Conservation (phyloP, 73 alveolate species). For the Tetrahymena elliotti region DNA sequence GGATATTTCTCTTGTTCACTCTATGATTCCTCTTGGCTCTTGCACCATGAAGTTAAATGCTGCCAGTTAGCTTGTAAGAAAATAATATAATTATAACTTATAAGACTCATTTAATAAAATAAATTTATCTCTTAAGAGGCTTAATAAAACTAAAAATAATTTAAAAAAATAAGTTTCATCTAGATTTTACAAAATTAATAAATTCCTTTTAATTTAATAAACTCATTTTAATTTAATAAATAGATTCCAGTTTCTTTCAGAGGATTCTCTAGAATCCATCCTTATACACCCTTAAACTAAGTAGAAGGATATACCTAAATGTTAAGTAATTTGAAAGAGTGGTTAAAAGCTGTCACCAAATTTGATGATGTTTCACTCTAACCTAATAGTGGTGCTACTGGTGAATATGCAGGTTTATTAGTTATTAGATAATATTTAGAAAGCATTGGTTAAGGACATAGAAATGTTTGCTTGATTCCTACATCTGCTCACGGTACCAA, state of each 20-base stretch:
- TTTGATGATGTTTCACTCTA: conserved; percentile 79
- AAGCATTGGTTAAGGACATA: conserved; percentile 56
- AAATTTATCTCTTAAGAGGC: too few species aligned
- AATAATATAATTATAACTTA: background rate
- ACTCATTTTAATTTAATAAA: background rate
- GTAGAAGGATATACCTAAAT: conserved; percentile 72
- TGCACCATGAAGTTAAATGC: conserved; percentile 96
- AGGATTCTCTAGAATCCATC: conserved; percentile 79
- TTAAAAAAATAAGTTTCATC: too few species aligned
- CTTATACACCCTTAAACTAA: conserved; percentile 77
- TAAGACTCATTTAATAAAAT: background rate
- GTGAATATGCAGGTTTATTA: conserved; percentile 89
- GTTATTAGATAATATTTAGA: conserved; percentile 75
- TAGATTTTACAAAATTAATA: too few species aligned
- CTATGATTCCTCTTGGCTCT: conserved; percentile 85
- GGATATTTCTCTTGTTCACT: conserved; percentile 58
- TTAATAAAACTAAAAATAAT: too few species aligned
- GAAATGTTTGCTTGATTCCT: conserved; percentile 89
- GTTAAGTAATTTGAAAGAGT: conserved; percentile 51
- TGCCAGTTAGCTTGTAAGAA: conserved; percentile 34
- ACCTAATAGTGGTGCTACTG: conserved; percentile 88
- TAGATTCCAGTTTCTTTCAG: conserved; percentile 87
- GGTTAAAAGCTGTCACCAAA: conserved; percentile 58
- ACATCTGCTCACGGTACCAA: conserved; percentile 93
- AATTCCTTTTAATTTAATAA: background rate